Evolutionary conservation across 495 filamentous ascomycete species (phyloP).

Genomic region (Neurospora cerealis): DNA sequence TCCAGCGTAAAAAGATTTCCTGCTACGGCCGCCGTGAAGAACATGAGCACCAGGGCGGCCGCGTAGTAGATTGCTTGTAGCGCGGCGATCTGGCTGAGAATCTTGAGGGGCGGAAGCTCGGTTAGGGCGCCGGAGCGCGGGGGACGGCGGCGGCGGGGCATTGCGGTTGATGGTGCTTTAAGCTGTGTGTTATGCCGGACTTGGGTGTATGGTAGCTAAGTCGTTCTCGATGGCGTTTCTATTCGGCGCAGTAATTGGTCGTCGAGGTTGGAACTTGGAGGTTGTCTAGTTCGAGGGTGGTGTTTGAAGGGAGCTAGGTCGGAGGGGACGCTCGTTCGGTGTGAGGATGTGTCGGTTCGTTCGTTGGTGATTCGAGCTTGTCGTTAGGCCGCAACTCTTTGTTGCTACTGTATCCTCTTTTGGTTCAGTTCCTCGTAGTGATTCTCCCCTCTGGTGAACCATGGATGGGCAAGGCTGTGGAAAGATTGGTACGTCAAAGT

Average conservation of each 20-base stretch:
- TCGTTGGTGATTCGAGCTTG: neutral
- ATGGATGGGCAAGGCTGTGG: neutral
- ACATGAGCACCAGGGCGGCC: slow-evolving; percentile 60
- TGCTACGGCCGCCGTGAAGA: slow-evolving; percentile 81
- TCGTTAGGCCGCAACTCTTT: neutral
- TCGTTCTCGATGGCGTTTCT: too few species aligned
- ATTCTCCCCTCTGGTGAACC: neutral
- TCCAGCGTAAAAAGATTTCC: slow-evolving; percentile 61
- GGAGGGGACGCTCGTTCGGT: neutral
- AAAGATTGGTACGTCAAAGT: neutral
- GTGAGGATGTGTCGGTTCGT: neutral
- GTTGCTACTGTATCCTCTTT: neutral
- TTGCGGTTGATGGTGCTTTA: slow-evolving; percentile 14
- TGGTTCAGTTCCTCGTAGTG: neutral
- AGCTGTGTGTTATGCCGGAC: too few species aligned
- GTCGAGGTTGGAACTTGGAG: neutral
- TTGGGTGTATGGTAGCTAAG: neutral
- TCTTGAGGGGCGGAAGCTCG: slow-evolving; percentile 75
- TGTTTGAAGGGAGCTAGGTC: neutral
- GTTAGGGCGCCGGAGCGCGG: slow-evolving; percentile 68
- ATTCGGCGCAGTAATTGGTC: neutral
- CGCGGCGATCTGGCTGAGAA: slow-evolving; percentile 74
- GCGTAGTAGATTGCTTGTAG: slow-evolving; percentile 83
- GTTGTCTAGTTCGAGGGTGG: neutral
- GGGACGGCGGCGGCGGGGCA: slow-evolving; percentile 69